Evolutionary conservation across 768 basidiomycete genomes (phyloP), one percentile per base, ranked within the genome.

Genomic region (Russula abietina): DNA sequence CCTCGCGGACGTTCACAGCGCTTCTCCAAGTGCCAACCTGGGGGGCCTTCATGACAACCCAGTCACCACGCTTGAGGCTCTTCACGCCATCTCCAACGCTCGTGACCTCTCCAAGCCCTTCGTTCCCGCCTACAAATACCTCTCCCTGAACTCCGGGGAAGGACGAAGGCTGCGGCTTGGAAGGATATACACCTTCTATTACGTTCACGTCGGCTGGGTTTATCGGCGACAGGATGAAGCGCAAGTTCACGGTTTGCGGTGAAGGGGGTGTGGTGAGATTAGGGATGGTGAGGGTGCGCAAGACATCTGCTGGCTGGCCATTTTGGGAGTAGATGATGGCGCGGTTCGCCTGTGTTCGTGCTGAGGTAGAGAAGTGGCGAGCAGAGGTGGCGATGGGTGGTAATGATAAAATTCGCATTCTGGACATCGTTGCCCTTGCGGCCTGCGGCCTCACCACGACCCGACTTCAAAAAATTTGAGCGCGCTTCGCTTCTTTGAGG

Each of bases 181-280:
- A 70, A 0, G 91, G 91, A 69, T 92, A 93, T n/a, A 88, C 82
- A 17, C 91, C 91, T 71, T 92, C 85, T 39, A 92, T 79, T 59
- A 88, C 86, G 64, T 91, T 92, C 70, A 90, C 72, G 64, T 93
- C 91, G 17, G 91, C 84, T 4, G 90, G 91, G 71, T 93, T 92
- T 61, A 93, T 82, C 10, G 91, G 88, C 6, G 88, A 79, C 24
- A 90, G 79, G 14, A 88, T 75, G 70, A 88, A 83, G 65, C 78
- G 80, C 71, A 93, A 71, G 70, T 89, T 89, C 39, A 85, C 73
- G 0, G 85, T 81, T 60, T 77, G 73, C n/a, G 45, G 45, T 22
- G 83, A 76, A 7, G 77, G 69, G 1, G 89, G 88, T 0, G 79
- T 69, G 9, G 83, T 76, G 11, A 86, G 76, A 1, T 77, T 63